A percentile compares a stretch with the other conserved stretches of the same genome.
phyloP scores from a whole-genome alignment of 352 stramenopile species.

The Phytopythium ostracodes region DNA sequence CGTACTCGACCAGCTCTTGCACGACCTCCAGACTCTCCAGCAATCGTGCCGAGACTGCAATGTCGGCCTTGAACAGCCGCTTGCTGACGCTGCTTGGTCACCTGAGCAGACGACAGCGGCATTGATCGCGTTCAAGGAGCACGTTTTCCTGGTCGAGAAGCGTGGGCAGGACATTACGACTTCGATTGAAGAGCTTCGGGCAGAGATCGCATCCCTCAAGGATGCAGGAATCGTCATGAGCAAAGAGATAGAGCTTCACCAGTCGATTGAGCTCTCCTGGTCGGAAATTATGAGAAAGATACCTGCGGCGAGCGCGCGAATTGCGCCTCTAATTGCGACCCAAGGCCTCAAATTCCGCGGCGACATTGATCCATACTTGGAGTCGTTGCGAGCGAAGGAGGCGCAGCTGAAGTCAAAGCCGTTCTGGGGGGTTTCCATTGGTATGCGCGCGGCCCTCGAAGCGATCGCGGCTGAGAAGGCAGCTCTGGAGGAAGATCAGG shows the following conservation, averaged over 20 bases:
- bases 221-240: constrained; percentile 49
- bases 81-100: constrained; percentile 52
- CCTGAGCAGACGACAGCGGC: constrained; percentile 57
- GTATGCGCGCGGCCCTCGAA: constrained; percentile 32
- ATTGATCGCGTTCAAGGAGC: constrained; percentile 69
- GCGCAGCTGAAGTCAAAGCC: constrained; percentile 38
- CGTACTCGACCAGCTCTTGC: constrained; percentile 60
- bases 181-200: constrained; percentile 63
- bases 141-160: constrained; percentile 79
- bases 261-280: constrained; percentile 53
- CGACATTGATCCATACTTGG: constrained; percentile 84
- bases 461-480: constrained; percentile 38
- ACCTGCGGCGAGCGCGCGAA: constrained; percentile 53
- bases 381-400: constrained; percentile 64
- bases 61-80: constrained; percentile 62
- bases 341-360: constrained; percentile 61
- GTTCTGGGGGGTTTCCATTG: constrained; percentile 63
- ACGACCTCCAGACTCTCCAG: constrained; percentile 61
- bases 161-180: constrained; percentile 55
- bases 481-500: constrained; percentile 32
- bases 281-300: constrained; percentile 61
- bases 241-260: constrained; percentile 54
- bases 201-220: constrained; percentile 59
- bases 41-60: constrained; percentile 66
- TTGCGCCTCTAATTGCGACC: constrained; percentile 54